Base-by-base conservation (phyloP, 2,329 filamentous ascomycete genomes). In the Aspergillus pseudotamarii region DNA sequence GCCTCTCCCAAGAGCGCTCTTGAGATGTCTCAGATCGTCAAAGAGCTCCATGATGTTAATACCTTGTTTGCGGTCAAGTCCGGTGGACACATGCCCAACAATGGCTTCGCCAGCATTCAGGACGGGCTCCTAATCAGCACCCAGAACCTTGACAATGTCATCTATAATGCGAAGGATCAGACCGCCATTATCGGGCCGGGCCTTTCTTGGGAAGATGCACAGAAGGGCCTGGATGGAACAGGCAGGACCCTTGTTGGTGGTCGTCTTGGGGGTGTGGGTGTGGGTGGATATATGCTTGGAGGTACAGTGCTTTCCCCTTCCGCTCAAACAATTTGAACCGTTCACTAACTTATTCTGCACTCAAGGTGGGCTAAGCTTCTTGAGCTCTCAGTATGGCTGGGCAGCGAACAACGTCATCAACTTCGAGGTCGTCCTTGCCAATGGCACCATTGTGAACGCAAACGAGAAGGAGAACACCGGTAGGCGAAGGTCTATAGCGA, bases 1-100 rank as follows among this genome's bases (percentile, higher is more conserved):
- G 75, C 84, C 54, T 78, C 79, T 48, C 84, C 85, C 2, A 76
- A 76, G 14, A 84, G 78, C 38, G 76, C 81, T 0, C 73, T 81
- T 19, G 84, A 88, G 68, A 84, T 88, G 43, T 79, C 84, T 0
- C 77, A 79, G 11, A 80, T 86, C n/a, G 78, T 89, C 54, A 79
- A 78, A 30, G 77, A 83, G 34, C 78, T 88, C 14, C 79, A 78
- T 9, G 73, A 80, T 38, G 80, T 80, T 48, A 76, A 80, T 43
- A 83, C 83, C 60, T 73, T 84, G 6, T 85, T 89, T 54, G 87
- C 85, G 26, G 79, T 87, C 74, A 81, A 84, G 71, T 80, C 81
- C 11, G 85, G 84, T 9, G 81, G 81, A 0, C 81, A 83, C 68
- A 79, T 80, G 61, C 79, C 79, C 1, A 83, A 81, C 62, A 79